These are phyloP conservation scores for Cryphonectria radicalis DNA, from an alignment of 2,329 filamentous ascomycete species.

Conservation along the genomic window DNA sequence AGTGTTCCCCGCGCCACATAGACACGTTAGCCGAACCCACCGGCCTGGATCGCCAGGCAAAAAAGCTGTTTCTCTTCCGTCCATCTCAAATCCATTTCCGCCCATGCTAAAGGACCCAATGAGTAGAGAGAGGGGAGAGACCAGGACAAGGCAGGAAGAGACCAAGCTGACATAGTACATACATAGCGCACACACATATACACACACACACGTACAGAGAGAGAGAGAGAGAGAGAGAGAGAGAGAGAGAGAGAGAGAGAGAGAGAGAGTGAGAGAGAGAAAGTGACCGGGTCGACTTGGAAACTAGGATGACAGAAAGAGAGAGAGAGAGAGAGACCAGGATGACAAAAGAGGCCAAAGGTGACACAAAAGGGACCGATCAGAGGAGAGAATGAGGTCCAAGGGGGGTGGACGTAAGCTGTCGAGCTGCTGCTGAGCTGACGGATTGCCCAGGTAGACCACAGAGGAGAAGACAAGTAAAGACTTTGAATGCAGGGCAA, in stretches of 20 bases:
- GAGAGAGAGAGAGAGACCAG: no score
- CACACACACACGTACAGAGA: no score
- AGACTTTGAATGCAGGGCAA: neutral
- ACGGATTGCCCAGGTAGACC: neutral
- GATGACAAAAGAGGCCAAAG: neutral
- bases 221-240: no score
- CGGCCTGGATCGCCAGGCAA: neutral
- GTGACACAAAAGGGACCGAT: neutral
- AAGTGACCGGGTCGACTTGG: neutral
- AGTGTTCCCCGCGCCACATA: slow-evolving; percentile 5
- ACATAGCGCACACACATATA: no score
- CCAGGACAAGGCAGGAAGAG: neutral
- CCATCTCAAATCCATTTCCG: neutral
- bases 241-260: no score
- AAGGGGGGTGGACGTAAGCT: neutral
- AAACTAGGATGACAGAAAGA: neutral
- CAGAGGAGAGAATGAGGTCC: neutral
- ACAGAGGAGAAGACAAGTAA: neutral
- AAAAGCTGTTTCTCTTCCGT: neutral
- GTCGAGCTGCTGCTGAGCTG: neutral
- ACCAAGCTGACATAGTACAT: neutral
- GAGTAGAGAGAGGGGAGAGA: neutral
- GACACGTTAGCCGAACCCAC: slow-evolving; percentile 3
- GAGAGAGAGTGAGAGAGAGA: no score
- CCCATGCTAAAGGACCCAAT: neutral